Percentiles rank a stretch among this genome's conserved stretches.
These are phyloP conservation scores for Paramarasmius palmivorus DNA, from an alignment of 1,284 basidiomycete genomes.

Conservation along the genomic window DNA sequence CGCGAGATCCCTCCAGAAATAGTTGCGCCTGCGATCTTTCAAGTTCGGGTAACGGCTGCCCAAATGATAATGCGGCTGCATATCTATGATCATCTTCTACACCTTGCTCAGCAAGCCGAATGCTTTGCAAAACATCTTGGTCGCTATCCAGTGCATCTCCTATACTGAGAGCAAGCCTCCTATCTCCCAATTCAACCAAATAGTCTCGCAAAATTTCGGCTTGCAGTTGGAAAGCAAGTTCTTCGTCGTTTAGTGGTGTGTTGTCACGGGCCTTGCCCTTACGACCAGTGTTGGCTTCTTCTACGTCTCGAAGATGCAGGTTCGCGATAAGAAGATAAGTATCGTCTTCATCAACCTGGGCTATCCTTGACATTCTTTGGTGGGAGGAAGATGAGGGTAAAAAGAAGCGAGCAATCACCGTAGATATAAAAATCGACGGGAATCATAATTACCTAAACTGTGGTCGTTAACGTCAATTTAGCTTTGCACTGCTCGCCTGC, in stretches of 20 bases:
- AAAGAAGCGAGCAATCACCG: too few relatives aligned
- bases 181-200: conserved; percentile 33
- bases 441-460: too few relatives aligned
- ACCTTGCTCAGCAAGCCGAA: conserved; percentile 28
- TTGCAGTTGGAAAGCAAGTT: conserved; percentile 48
- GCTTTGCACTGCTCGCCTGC: too few relatives aligned
- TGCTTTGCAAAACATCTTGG: conserved; percentile 22
- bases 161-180: conserved; percentile 38
- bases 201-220: conserved; percentile 36
- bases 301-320: conserved; percentile 39
- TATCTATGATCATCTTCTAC: conserved; percentile 35
- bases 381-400: too few relatives aligned
- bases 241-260: conserved; percentile 40
- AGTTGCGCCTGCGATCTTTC: conserved; percentile 23
- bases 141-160: conserved; percentile 30
- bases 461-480: too few relatives aligned
- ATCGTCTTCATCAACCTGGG: conserved; percentile 5
- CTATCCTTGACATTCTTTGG: not conserved
- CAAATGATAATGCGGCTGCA: conserved; percentile 32
- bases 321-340: conserved; percentile 22
- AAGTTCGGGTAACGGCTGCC: conserved; percentile 25
- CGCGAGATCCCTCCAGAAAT: conserved; percentile 27
- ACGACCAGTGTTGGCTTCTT: conserved; percentile 28
- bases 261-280: conserved; percentile 41
- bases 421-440: too few relatives aligned